Percentiles rank a stretch among this genome's conserved stretches.
Evolutionary conservation across 495 filamentous ascomycete species (phyloP).

Genomic region (Monascus purpureus): DNA sequence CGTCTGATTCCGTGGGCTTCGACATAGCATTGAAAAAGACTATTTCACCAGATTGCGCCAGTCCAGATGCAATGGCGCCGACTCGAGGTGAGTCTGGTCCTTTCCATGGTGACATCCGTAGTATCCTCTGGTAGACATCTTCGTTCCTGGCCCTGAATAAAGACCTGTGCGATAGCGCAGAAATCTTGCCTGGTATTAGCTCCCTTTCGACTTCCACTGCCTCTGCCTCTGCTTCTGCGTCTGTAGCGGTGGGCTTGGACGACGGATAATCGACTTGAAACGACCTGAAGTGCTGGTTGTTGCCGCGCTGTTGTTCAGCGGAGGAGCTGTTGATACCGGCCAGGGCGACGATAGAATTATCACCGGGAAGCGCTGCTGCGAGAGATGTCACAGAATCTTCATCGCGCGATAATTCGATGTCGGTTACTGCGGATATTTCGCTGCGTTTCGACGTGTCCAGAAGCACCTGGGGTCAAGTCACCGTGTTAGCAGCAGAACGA

Average conservation of each 20-base stretch:
- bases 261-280: conserved; percentile 46
- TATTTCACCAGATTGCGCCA: conserved; percentile 61
- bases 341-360: conserved; percentile 46
- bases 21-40: conserved; percentile 60
- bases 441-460: conserved; percentile 51
- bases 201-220: conserved; percentile 16
- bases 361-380: conserved; percentile 44
- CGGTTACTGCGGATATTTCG: conserved; percentile 49
- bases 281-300: conserved; percentile 80
- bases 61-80: conserved; percentile 59
- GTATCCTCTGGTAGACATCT: conserved; percentile 66
- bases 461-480: conserved; percentile 35
- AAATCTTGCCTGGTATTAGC: conserved; percentile 26
- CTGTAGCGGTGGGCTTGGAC: conserved; percentile 3
- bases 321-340: conserved; percentile 80
- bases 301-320: conserved; percentile 52
- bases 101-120: conserved; percentile 55
- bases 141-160: conserved; percentile 46
- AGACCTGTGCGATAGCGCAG: conserved; percentile 40
- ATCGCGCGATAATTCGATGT: conserved; percentile 68
- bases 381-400: conserved; percentile 88
- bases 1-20: conserved; percentile 39
- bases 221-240: conserved; percentile 7
- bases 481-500: conserved; percentile 1
- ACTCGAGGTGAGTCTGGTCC: conserved; percentile 37